Conservation (phyloP, 768 basidiomycete species). For the Tulasnella sp. region DNA sequence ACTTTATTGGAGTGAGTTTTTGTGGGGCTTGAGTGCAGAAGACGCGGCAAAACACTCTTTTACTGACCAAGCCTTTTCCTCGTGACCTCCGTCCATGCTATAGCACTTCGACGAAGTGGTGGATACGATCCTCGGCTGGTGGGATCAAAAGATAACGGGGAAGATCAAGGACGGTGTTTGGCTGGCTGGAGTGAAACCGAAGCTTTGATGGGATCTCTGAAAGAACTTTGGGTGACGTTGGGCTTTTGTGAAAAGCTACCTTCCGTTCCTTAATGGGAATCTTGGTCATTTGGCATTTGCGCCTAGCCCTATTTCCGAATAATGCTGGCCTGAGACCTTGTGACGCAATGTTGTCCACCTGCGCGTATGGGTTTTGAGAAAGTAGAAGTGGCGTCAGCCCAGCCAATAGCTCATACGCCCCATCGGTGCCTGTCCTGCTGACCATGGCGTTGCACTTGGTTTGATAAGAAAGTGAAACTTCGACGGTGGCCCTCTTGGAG, state of each 20-base stretch:
- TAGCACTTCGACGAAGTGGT: constrained; percentile 61
- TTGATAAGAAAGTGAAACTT: not conserved
- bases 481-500: not conserved
- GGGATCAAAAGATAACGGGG: constrained; percentile 40
- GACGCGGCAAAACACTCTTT: not conserved
- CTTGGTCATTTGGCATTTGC: not conserved
- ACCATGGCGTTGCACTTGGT: not conserved
- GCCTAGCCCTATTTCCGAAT: not conserved
- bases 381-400: too few species aligned
- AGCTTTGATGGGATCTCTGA: constrained; percentile 3
- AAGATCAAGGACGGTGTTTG: constrained; percentile 56
- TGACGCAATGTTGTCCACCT: not conserved
- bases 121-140: constrained; percentile 62
- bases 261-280: not conserved
- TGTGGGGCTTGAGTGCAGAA: not conserved
- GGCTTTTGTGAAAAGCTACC: not conserved
- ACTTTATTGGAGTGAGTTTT: constrained; percentile 52
- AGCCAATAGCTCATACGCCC: too few species aligned
- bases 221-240: not conserved
- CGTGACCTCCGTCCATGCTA: not conserved
- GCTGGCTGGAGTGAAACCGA: constrained; percentile 25
- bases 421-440: not conserved
- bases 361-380: not conserved
- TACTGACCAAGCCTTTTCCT: too few species aligned
- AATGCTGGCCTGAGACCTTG: not conserved